Base-by-base conservation (phyloP, 1,139 yeast species). In the Lodderomyces oxycetoniae region DNA sequence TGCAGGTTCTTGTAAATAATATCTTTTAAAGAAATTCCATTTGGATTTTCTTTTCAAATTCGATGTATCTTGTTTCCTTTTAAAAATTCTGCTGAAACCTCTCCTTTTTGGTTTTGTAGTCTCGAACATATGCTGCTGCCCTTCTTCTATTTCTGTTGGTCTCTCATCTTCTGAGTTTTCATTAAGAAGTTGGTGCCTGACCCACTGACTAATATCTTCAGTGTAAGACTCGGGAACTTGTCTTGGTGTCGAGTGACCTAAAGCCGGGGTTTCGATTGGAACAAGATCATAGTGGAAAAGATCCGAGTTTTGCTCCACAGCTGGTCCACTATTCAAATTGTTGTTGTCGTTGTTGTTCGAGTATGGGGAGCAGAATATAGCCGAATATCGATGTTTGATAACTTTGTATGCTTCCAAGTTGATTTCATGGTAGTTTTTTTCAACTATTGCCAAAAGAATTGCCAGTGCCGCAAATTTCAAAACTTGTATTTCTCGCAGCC, bases 1-100 rank as follows among this genome's bases (percentile, higher is more conserved):
- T 19, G 15, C 6, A 20, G 21, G 10, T 9, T 17, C 7, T 17
- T 28, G 30, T 28, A 28, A 6, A 28, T 28, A 28, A 24, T 14
- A 28, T 6, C n/a, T n/a, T 9, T 16, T 26, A 16, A 17, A 5
- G 5, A 12, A 10, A 26, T n/a, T n/a, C 23, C 23, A 20, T 20
- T n/a, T 8, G 10, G 23, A 20, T 20, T 20, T 20, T 20, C 23
- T 20, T n/a, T 20, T 20, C n/a, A n/a, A n/a, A n/a, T n/a, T n/a
- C n/a, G n/a, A n/a, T n/a, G n/a, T n/a, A n/a, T n/a, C n/a, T n/a
- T n/a, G n/a, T n/a, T n/a, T n/a, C n/a, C n/a, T n/a, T n/a, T n/a
- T n/a, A n/a, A n/a, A n/a, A n/a, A n/a, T n/a, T n/a, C n/a, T n/a
- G n/a, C n/a, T n/a, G n/a, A n/a, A n/a, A n/a, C n/a, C n/a, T n/a